Evolutionary conservation across 805 yeast genomes (phyloP).

Genomic region (Zygosaccharomyces kombuchaensis): DNA sequence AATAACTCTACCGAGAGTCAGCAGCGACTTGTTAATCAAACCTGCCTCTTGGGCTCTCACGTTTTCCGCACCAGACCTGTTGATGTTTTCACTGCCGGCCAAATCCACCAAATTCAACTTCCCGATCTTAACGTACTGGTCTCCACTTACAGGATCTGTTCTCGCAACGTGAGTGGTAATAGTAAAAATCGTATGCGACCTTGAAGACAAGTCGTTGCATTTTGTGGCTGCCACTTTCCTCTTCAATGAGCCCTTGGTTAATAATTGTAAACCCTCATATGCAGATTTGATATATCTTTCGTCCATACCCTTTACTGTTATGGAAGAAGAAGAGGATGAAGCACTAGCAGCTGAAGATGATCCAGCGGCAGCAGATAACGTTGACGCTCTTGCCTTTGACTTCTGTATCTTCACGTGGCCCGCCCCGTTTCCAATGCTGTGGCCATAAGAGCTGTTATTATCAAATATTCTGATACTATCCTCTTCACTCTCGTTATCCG

Average conservation of each 20-base stretch:
- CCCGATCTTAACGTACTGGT: constrained; percentile 49
- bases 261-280: constrained; percentile 46
- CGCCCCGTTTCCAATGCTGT: not conserved
- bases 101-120: constrained; percentile 86
- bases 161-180: constrained; percentile 55
- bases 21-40: constrained; percentile 75
- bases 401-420: constrained; percentile 1
- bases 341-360: constrained; percentile 9
- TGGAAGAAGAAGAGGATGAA: constrained; percentile 33
- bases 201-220: constrained; percentile 69
- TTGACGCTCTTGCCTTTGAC: not conserved
- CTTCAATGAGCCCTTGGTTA: constrained; percentile 54
- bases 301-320: constrained; percentile 54
- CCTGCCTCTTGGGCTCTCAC: constrained; percentile 91
- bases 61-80: constrained; percentile 76
- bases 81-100: constrained; percentile 89
- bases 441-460: constrained; percentile 29
- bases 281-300: constrained; percentile 48
- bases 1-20: constrained; percentile 84
- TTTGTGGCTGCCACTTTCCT: constrained; percentile 76
- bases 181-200: constrained; percentile 79
- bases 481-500: constrained; percentile 29
- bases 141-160: constrained; percentile 43
- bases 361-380: not conserved
- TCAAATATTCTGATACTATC: constrained; percentile 52